These are phyloP conservation scores for Lachnellula hyalina DNA, from an alignment of 2,329 filamentous ascomycete species.

Conservation along the genomic window DNA sequence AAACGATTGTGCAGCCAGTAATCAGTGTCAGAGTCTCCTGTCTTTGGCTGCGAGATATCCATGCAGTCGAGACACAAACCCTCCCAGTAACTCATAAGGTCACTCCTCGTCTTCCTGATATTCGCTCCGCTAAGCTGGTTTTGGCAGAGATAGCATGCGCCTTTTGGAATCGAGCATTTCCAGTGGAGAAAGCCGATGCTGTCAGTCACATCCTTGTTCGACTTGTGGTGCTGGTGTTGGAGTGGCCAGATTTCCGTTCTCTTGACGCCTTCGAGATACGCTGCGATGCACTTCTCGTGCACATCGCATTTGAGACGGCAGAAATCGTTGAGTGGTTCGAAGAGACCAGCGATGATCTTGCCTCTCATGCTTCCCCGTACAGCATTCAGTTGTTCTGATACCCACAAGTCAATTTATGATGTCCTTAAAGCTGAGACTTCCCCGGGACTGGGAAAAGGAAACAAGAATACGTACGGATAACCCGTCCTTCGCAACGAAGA, in stretches of 20 bases:
- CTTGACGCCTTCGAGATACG: constrained; percentile 1
- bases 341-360: constrained; percentile 1
- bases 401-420: background rate
- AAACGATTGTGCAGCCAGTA: background rate
- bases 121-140: background rate
- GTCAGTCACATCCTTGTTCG: constrained; percentile 2
- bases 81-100: constrained; percentile 3
- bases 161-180: background rate
- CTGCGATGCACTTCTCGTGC: background rate
- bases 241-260: constrained; percentile 1
- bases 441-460: too few relatives aligned
- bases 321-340: constrained; percentile 1
- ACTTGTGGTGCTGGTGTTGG: background rate
- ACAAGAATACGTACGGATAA: background rate
- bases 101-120: background rate
- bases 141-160: background rate
- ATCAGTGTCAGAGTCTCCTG: background rate
- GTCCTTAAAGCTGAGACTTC: too few relatives aligned
- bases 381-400: constrained; percentile 4
- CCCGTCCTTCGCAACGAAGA: background rate
- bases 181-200: constrained; percentile 2
- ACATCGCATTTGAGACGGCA: background rate
- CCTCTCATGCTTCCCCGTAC: constrained; percentile 2
- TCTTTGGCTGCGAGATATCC: background rate
- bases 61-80: constrained; percentile 10